Evolutionary conservation across 1,284 basidiomycete species (phyloP).

Genomic region (Ganoderma lucidum): DNA sequence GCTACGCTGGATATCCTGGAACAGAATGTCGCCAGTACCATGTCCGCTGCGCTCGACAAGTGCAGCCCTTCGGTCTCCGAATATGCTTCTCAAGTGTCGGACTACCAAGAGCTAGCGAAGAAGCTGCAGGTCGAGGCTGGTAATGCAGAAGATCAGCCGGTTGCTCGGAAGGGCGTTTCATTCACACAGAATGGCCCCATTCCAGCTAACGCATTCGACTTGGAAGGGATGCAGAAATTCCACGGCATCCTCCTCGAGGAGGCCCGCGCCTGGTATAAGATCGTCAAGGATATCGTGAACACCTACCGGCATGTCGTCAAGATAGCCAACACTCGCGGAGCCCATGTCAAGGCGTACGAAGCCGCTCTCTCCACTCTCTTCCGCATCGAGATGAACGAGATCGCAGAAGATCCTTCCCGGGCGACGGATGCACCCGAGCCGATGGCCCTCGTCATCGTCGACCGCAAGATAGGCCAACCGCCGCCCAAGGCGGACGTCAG

Average conservation of each 20-base stretch:
- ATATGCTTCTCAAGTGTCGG: slow-evolving; percentile 16
- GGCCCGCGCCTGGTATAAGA: slow-evolving; percentile 48
- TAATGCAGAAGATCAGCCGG: neutral
- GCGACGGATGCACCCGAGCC: slow-evolving; percentile 50
- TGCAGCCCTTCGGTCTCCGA: slow-evolving; percentile 22
- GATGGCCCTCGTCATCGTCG: slow-evolving; percentile 55
- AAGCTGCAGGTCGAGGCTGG: slow-evolving; percentile 9
- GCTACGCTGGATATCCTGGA: slow-evolving; percentile 70
- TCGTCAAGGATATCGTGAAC: slow-evolving; percentile 42
- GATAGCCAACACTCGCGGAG: slow-evolving; percentile 53
- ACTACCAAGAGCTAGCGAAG: slow-evolving; percentile 23
- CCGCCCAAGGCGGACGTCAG: slow-evolving; percentile 61
- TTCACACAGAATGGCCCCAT: slow-evolving; percentile 23
- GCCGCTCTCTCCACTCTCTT: slow-evolving; percentile 58
- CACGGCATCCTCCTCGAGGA: slow-evolving; percentile 35
- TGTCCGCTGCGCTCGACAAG: slow-evolving; percentile 45
- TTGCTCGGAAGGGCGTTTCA: slow-evolving; percentile 1
- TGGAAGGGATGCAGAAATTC: slow-evolving; percentile 24
- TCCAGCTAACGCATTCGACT: slow-evolving; percentile 9
- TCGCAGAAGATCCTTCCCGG: slow-evolving; percentile 43
- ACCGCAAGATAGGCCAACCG: slow-evolving; percentile 57
- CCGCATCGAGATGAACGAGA: slow-evolving; percentile 52
- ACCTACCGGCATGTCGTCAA: slow-evolving; percentile 48
- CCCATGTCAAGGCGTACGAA: slow-evolving; percentile 62
- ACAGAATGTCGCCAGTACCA: slow-evolving; percentile 61